Evolutionary conservation across 441 rosid genomes (phyloP).

Genomic region (Euphorbia schlechtendalii): DNA sequence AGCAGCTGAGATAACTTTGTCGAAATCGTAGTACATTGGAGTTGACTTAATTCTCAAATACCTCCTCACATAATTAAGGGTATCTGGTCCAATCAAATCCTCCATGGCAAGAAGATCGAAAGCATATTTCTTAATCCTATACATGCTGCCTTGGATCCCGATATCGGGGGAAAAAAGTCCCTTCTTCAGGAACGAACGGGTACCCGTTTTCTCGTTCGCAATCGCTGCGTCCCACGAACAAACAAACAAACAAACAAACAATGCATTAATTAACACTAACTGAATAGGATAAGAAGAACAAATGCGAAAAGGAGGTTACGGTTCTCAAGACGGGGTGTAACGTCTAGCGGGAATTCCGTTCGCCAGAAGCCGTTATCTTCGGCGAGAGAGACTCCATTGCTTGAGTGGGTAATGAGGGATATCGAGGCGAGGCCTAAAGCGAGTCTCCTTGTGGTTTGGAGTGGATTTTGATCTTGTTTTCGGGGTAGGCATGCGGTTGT

Average conservation of each 20-base stretch:
- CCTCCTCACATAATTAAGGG: constrained; percentile 66
- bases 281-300: too few species aligned
- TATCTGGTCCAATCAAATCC: constrained; percentile 77
- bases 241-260: too few species aligned
- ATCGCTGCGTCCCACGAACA: constrained; percentile 38
- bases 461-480: constrained; percentile 23
- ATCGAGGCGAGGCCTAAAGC: constrained; percentile 53
- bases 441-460: constrained; percentile 47
- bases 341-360: constrained; percentile 49
- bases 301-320: too few species aligned
- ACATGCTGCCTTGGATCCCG: constrained; percentile 49
- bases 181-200: constrained; percentile 61
- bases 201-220: constrained; percentile 65
- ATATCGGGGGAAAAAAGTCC: constrained; percentile 63
- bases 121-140: constrained; percentile 63
- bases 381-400: constrained; percentile 42
- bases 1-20: constrained; percentile 70
- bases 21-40: constrained; percentile 70
- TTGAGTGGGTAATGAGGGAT: constrained; percentile 27
- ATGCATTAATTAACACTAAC: not conserved
- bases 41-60: constrained; percentile 77
- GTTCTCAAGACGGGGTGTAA: constrained; percentile 49
- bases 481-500: constrained; percentile 21
- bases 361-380: constrained; percentile 67
- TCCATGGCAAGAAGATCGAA: constrained; percentile 84